Percentiles rank a stretch among this genome's conserved stretches.
Evolutionary conservation across 305 asterid species (phyloP).

Genomic region (Andrographis paniculata): DNA sequence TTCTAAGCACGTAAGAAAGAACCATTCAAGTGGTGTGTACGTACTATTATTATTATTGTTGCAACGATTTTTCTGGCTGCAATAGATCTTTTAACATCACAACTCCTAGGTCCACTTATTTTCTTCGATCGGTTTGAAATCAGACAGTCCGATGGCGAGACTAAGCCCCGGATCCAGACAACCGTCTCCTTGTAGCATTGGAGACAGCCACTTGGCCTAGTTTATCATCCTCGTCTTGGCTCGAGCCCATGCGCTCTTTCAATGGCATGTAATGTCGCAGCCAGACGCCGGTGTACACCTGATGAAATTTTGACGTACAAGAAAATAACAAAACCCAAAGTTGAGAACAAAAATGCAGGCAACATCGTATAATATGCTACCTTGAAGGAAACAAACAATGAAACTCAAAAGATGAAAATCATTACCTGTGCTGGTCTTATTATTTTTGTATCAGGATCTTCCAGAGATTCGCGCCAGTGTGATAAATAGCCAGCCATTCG

Average conservation of each 20-base stretch:
- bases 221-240: slow-evolving; percentile 38
- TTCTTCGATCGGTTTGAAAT: too few species aligned
- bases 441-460: slow-evolving; percentile 91
- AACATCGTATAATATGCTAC: neutral
- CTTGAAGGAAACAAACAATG: neutral
- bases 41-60: too few species aligned
- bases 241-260: slow-evolving; percentile 44
- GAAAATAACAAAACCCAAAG: too few species aligned
- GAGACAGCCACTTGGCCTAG: slow-evolving; percentile 84
- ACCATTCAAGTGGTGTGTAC: too few species aligned
- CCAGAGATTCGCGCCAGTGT: slow-evolving; percentile 97
- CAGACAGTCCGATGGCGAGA: neutral
- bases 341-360: slow-evolving; percentile 7
- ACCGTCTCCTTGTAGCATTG: slow-evolving; percentile 84
- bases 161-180: slow-evolving; percentile 77
- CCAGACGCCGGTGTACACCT: slow-evolving; percentile 98
- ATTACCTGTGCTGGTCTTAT: slow-evolving; percentile 98
- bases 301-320: too few species aligned
- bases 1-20: too few species aligned
- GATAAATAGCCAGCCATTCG: slow-evolving; percentile 99
- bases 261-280: slow-evolving; percentile 66
- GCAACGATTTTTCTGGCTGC: too few species aligned
- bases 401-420: slow-evolving; percentile 1
- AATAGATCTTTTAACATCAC: too few species aligned
- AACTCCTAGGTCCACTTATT: too few species aligned